phyloP scores from a whole-genome alignment of 805 yeast species.

The Ogataea nitratoaversa region DNA sequence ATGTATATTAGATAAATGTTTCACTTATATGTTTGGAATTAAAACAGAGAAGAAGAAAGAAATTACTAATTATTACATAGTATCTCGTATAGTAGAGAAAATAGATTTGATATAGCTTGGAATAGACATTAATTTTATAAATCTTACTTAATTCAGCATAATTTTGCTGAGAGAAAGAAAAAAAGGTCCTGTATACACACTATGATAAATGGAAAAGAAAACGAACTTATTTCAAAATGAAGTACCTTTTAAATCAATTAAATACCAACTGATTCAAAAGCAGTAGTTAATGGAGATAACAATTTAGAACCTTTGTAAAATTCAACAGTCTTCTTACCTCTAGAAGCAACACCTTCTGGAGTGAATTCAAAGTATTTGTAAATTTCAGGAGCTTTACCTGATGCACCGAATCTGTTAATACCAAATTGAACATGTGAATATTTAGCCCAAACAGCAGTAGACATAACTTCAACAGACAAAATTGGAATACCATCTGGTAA shows the following conservation, averaged over 20 bases:
- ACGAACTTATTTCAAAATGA: not conserved
- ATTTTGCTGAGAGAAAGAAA: no score
- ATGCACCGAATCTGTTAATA: conserved; percentile 92
- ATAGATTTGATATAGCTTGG: no score
- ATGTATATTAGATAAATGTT: no score
- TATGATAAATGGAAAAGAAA: not conserved
- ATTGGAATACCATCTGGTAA: conserved; percentile 95
- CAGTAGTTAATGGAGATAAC: conserved; percentile 72
- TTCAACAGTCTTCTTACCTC: conserved; percentile 73
- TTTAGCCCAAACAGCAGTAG: conserved; percentile 89
- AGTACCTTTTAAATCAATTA: not conserved
- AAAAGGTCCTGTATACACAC: not conserved
- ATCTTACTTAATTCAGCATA: no score
- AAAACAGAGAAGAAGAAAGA: no score
- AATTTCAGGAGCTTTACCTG: conserved; percentile 82
- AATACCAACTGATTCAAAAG: conserved; percentile 54
- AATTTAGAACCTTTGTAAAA: conserved; percentile 77
- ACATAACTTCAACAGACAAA: conserved; percentile 88
- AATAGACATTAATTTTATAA: no score
- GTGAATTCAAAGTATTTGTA: conserved; percentile 88
- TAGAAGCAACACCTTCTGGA: conserved; percentile 85
- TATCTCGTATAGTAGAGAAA: no score
- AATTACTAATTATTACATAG: no score
- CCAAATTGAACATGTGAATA: conserved; percentile 97
- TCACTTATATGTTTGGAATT: no score